phyloP scores from a whole-genome alignment of 805 yeast species.

The Zygoascus flipseniorum region DNA sequence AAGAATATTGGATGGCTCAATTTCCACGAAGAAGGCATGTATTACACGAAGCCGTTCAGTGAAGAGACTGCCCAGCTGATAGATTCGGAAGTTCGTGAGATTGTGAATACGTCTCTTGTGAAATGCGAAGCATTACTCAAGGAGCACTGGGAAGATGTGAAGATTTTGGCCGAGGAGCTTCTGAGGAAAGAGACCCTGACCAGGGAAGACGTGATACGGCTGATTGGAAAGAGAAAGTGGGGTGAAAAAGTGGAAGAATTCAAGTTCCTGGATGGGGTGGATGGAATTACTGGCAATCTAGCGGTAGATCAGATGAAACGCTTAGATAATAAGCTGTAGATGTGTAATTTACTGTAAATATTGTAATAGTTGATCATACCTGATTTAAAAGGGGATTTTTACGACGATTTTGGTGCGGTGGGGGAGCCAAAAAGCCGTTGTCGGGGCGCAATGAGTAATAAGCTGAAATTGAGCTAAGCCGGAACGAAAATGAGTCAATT shows the following conservation, averaged over 20 bases:
- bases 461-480: no score
- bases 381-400: no score
- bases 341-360: no score
- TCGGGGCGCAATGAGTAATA: no score
- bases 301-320: background rate
- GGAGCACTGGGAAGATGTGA: slow-evolving; percentile 66
- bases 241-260: slow-evolving; percentile 86
- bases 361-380: no score
- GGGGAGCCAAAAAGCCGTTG: no score
- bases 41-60: slow-evolving; percentile 76
- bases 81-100: slow-evolving; percentile 73
- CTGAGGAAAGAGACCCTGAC: slow-evolving; percentile 83
- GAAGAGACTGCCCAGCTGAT: slow-evolving; percentile 76
- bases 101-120: slow-evolving; percentile 66
- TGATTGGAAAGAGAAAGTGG: slow-evolving; percentile 87
- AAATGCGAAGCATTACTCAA: slow-evolving; percentile 60
- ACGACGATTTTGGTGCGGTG: no score
- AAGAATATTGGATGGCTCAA: slow-evolving; percentile 73
- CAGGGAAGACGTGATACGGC: slow-evolving; percentile 84
- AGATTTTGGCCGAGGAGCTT: slow-evolving; percentile 77
- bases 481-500: no score
- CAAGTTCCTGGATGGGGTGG: slow-evolving; percentile 38
- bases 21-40: slow-evolving; percentile 60
- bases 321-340: no score
- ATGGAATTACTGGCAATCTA: background rate